phyloP scores from a whole-genome alignment of 2,329 filamentous ascomycete species.

The Stylonectria norvegica region DNA sequence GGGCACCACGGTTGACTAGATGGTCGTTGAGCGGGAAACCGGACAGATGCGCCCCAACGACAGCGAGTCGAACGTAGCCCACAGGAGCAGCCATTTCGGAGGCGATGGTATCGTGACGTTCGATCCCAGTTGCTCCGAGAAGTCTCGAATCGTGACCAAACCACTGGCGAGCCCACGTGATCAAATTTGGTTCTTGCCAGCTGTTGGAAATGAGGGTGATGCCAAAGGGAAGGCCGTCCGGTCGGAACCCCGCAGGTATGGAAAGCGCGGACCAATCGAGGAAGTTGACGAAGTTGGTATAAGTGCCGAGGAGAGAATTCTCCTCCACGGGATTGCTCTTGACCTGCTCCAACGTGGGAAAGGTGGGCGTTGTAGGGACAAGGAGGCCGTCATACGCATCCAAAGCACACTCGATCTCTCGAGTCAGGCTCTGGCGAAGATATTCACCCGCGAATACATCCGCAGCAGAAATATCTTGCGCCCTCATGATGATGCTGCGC shows the following conservation, averaged over 20 bases:
- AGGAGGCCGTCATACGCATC: slow-evolving; percentile 46
- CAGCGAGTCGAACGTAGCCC: slow-evolving; percentile 24
- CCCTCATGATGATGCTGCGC: slow-evolving; percentile 36
- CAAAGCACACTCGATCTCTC: slow-evolving; percentile 40
- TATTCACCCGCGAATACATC: slow-evolving; percentile 44
- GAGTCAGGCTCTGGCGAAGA: slow-evolving; percentile 36
- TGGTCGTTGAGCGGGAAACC: slow-evolving; percentile 35
- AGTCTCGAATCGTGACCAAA: slow-evolving; percentile 16
- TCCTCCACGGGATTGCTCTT: slow-evolving; percentile 48
- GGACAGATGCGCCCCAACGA: slow-evolving; percentile 35
- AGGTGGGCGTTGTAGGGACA: slow-evolving; percentile 54
- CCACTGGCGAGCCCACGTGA: slow-evolving; percentile 29
- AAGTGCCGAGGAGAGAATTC: slow-evolving; percentile 53
- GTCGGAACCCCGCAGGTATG: slow-evolving; percentile 46
- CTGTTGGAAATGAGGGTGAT: slow-evolving; percentile 35
- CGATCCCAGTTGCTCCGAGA: slow-evolving; percentile 29
- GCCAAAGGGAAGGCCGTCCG: slow-evolving; percentile 37
- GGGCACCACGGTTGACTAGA: slow-evolving; percentile 29
- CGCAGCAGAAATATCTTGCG: slow-evolving; percentile 40
- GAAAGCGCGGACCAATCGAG: slow-evolving; percentile 54
- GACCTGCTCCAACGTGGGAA: slow-evolving; percentile 50
- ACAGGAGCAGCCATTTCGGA: neutral
- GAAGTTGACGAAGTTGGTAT: slow-evolving; percentile 60
- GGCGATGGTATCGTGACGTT: slow-evolving; percentile 3
- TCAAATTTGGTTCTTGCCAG: slow-evolving; percentile 34